These are phyloP conservation scores for Calonectria hawksworthii DNA, from an alignment of 2,329 filamentous ascomycete genomes.

Conservation along the genomic window DNA sequence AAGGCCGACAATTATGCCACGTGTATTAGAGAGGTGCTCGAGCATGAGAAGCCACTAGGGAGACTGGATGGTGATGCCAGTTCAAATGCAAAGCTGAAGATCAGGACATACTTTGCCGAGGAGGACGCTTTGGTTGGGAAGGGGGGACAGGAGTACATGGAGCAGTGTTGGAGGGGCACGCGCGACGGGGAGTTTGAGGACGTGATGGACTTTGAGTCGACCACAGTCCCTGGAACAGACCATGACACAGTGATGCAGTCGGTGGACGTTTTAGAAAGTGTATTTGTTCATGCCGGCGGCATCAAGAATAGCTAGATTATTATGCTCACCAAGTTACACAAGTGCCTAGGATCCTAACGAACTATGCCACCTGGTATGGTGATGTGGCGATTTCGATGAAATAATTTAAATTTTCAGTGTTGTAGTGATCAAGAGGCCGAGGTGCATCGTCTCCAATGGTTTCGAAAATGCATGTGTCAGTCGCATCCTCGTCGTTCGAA, in stretches of 20 bases:
- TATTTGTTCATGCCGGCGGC: constrained; percentile 26
- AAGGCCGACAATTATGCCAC: constrained; percentile 28
- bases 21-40: constrained; percentile 26
- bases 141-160: constrained; percentile 33
- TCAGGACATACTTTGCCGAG: constrained; percentile 31
- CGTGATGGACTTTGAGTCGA: constrained; percentile 30
- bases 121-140: constrained; percentile 33
- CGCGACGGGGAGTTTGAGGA: constrained; percentile 14
- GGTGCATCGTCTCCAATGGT: not conserved
- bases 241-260: constrained; percentile 33
- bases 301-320: not conserved
- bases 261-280: constrained; percentile 20
- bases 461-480: not conserved
- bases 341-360: not conserved
- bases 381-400: not conserved
- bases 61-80: not conserved
- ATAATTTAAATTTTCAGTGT: not conserved
- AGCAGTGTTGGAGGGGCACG: constrained; percentile 32
- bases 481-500: too few relatives aligned
- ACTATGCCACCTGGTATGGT: not conserved
- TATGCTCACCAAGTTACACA: too few relatives aligned
- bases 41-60: not conserved
- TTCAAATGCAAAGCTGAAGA: constrained; percentile 15
- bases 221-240: constrained; percentile 22
- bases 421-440: not conserved